Percentiles rank a stretch among this genome's conserved stretches.
Evolutionary conservation across 2,329 filamentous ascomycete genomes (phyloP).

Genomic region (Epichloe gansuensis): DNA sequence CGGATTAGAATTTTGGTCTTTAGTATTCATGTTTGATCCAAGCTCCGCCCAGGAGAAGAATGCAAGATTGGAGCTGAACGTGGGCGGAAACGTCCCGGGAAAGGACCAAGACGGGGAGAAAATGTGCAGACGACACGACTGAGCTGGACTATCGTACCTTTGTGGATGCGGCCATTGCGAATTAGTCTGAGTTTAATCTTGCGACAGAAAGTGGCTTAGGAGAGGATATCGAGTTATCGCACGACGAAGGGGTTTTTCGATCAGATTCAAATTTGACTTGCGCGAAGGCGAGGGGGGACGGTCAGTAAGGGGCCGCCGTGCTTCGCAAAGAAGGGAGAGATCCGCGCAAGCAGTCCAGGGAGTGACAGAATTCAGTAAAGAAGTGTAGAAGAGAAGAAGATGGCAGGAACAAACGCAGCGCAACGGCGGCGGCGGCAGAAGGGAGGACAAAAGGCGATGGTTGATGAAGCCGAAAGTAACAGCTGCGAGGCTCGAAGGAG

Average conservation of each 20-base stretch:
- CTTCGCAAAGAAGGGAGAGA: neutral
- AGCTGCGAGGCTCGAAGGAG: constrained; percentile 2
- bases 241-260: constrained; percentile 1
- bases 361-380: neutral
- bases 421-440: constrained; percentile 1
- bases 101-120: neutral
- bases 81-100: neutral
- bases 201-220: neutral
- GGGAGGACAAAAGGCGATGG: neutral
- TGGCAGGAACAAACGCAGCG: neutral
- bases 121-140: neutral
- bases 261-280: constrained; percentile 10
- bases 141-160: constrained; percentile 16
- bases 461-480: constrained; percentile 4
- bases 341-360: neutral
- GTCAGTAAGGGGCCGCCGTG: constrained; percentile 3
- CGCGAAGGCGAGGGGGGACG: constrained; percentile 3
- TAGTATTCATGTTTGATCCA: neutral
- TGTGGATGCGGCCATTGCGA: constrained; percentile 23
- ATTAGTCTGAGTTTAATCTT: neutral
- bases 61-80: neutral
- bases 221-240: constrained; percentile 4
- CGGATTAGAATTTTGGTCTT: neutral
- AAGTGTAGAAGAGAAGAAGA: neutral
- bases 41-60: neutral